A percentile compares a stretch with the other conserved stretches of the same genome.
These are phyloP conservation scores for Macrolepiota fuliginosa DNA, from an alignment of 768 basidiomycete genomes.

Conservation along the genomic window DNA sequence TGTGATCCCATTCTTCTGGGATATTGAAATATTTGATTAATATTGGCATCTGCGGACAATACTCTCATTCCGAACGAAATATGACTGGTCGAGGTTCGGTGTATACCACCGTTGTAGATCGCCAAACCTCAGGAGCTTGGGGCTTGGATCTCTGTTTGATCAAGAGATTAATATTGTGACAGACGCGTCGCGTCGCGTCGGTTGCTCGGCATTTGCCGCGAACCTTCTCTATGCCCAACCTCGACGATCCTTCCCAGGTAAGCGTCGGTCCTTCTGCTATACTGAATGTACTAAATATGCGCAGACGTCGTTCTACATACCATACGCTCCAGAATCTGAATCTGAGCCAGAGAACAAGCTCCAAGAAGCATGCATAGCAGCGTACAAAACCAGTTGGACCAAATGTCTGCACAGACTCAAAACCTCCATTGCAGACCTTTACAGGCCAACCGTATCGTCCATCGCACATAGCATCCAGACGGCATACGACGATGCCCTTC, in stretches of 20 bases:
- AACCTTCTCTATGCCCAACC: neutral
- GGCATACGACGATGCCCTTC: conserved; percentile 44
- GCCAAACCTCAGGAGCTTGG: too few species aligned
- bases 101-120: too few species aligned
- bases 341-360: neutral
- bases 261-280: neutral
- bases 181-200: conserved; percentile 56
- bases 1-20: too few species aligned
- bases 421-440: conserved; percentile 46
- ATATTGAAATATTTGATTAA: too few species aligned
- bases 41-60: too few species aligned
- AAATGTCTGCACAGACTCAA: conserved; percentile 56
- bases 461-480: conserved; percentile 41
- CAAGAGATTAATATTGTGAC: too few species aligned
- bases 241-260: conserved; percentile 8
- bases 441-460: conserved; percentile 44
- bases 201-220: conserved; percentile 5
- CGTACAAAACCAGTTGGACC: conserved; percentile 57
- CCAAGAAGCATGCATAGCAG: conserved; percentile 35
- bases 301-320: conserved; percentile 13
- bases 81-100: too few species aligned
- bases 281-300: neutral
- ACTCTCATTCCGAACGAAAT: too few species aligned
- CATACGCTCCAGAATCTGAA: conserved; percentile 1
- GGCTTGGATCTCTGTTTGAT: too few species aligned